Evolutionary conservation across 2,329 filamentous ascomycete genomes (phyloP), one percentile per base, ranked within the genome.

Genomic region (Epichloe sp.): DNA sequence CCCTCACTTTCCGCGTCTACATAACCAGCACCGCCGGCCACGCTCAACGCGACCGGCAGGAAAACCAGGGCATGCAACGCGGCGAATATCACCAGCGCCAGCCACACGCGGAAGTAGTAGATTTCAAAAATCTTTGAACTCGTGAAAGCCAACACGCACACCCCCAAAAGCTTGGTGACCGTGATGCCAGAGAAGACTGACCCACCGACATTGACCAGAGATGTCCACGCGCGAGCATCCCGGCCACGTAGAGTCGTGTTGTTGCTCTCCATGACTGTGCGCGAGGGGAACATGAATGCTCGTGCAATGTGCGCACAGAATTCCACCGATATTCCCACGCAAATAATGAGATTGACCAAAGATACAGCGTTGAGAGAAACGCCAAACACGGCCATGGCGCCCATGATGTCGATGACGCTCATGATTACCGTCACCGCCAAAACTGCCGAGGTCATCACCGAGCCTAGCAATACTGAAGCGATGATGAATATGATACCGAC

Each of bases 51-150:
- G 1, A 97, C 93, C 0, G 93, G 93, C 59, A 98, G 71, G 66
- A 97, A 95, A 7, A 98, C 78, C 46, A 98, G 74, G 0, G 93
- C 88, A 66, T 98, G 93, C 10, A 83, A 77, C 7, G 88, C 88
- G 3, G 90, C 94, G 66, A 95, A 91, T 10, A 94, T 66, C 11
- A 98, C 90, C 50, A 98, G 78, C 6, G 90, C 85, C 17, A 96
- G 73, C 93, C 93, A 98, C 43, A 98, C 86, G 43, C 93, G 80
- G 76, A 98, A 98, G 69, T 98, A 98, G 71, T 98, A 98, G 52
- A 98, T 88, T 72, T 98, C 94, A 61, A 98, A 98, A 63, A 98
- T 98, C 79, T 97, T 98, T 67, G 88, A 95, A 48, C 87, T 76
- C 7, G 93, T 98, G 62, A 96, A 98, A 0, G 93, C 93, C 19